Evolutionary conservation across 2,329 filamentous ascomycete genomes (phyloP), one percentile per base, ranked within the genome.

Genomic region (Botrytis pseudocinerea): DNA sequence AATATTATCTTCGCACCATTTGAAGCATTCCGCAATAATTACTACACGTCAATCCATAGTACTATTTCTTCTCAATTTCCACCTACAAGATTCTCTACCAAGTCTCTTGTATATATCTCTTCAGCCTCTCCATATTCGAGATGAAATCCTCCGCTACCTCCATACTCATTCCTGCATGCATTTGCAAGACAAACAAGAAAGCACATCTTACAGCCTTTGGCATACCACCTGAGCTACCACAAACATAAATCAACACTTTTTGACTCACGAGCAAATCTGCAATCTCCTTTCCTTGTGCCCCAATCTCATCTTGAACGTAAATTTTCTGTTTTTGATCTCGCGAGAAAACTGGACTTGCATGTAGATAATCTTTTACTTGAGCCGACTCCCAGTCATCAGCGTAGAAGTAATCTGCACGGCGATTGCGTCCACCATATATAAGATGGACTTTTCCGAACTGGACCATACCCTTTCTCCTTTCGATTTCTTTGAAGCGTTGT

Each of bases 361-460:
- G 1, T 18, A 68, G 90, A 76, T 0, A 22, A 5, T 40, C 16
- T 12, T 79, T 59, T 16, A 28, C n/a, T 28, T 28, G 51, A 6
- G n/a, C n/a, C n/a, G 51, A 57, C 1, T 83, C 78, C 94, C 94
- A 98, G 75, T 98, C 95, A 0, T 90, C 82, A 8, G 85, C 82
- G 81, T 96, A 99, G 83, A 94, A 95, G 82, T 89, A 98, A 81
- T 99, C 96, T 0, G 91, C 88, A 0, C 84, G 78, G 18, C 85
- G 83, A 78, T 93, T 97, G 46, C 96, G 90, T 76, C 93, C 94
- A 18, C 96, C 96, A 77, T 94, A 98, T 82, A 98, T 91, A 2
- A 99, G 85, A 0, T 93, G 78, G 6, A 78, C 73, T 2, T 77
- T 76, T 0, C 78, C 79, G 28, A 82, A 73, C 38, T 80, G 77